Evolutionary conservation across 306 rosid species (phyloP).

Genomic region (Trifolium dubium): DNA sequence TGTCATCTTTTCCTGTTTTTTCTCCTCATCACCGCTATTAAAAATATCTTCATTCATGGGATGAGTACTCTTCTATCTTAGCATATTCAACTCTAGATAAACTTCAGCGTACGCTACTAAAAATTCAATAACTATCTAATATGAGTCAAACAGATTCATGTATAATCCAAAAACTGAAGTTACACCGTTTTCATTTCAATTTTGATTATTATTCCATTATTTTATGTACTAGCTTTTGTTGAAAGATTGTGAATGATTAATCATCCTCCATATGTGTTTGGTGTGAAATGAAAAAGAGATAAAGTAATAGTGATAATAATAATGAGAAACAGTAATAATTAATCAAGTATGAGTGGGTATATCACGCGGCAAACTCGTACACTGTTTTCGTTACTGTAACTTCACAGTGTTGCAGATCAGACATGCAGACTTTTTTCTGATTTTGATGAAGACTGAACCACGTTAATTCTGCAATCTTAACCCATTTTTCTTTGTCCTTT

Average conservation of each 20-base stretch:
- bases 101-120: constrained; percentile 13
- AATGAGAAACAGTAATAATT: neutral
- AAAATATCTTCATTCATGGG: neutral
- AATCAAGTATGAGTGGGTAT: constrained; percentile 42
- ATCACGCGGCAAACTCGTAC: constrained; percentile 51
- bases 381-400: constrained; percentile 34
- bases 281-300: constrained; percentile 21
- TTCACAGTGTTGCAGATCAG: constrained; percentile 48
- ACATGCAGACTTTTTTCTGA: constrained; percentile 51
- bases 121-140: constrained; percentile 28
- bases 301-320: constrained; percentile 18
- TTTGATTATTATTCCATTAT: constrained; percentile 1
- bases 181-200: neutral
- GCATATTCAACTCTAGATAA: constrained; percentile 5
- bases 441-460: constrained; percentile 44
- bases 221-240: constrained; percentile 32
- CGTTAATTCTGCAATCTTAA: constrained; percentile 37
- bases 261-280: constrained; percentile 1
- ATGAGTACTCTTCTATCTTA: no score
- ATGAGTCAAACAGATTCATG: constrained; percentile 29
- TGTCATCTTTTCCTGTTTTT: constrained; percentile 54
- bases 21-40: constrained; percentile 51
- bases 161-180: constrained; percentile 14
- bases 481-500: neutral
- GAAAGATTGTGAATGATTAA: constrained; percentile 19